phyloP scores from a whole-genome alignment of 768 basidiomycete genomes.

The Kwoniella sp. region DNA sequence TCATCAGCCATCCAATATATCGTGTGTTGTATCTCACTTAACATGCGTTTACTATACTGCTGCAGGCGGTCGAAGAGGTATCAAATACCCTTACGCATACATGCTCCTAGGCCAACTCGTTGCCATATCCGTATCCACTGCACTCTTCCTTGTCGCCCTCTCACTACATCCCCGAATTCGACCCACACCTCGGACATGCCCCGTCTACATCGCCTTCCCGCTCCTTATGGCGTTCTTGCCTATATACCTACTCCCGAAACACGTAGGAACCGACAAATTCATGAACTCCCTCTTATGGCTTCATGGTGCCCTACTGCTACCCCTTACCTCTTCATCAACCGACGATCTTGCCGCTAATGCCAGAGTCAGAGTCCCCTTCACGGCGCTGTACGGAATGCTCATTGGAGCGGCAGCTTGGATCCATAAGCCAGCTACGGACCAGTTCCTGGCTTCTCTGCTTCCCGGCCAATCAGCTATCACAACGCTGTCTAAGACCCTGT shows the following conservation, averaged over 20 bases:
- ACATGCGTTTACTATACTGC: background rate
- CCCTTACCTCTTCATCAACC: constrained; percentile 57
- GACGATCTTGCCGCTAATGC: constrained; percentile 8
- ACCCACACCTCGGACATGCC: constrained; percentile 1
- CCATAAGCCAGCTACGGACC: constrained; percentile 54
- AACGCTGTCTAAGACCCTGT: constrained; percentile 27
- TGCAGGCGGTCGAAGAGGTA: constrained; percentile 54
- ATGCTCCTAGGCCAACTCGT: constrained; percentile 74
- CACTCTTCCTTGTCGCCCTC: constrained; percentile 66
- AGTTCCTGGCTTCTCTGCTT: constrained; percentile 43
- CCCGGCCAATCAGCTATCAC: constrained; percentile 9
- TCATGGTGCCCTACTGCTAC: constrained; percentile 64
- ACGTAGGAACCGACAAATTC: constrained; percentile 59
- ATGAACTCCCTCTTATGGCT: constrained; percentile 65
- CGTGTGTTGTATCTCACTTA: no score
- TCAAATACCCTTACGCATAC: constrained; percentile 67
- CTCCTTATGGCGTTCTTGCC: constrained; percentile 61
- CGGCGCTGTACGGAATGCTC: constrained; percentile 58
- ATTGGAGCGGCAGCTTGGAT: constrained; percentile 54
- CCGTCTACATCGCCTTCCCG: constrained; percentile 19
- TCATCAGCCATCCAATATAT: background rate
- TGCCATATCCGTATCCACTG: constrained; percentile 68
- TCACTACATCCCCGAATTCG: constrained; percentile 48
- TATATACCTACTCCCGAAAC: constrained; percentile 60
- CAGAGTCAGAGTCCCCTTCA: constrained; percentile 26